Percentiles rank a stretch among this genome's conserved stretches.
Evolutionary conservation across 345 rosid species (phyloP).

Genomic region (Passiflora organensis): DNA sequence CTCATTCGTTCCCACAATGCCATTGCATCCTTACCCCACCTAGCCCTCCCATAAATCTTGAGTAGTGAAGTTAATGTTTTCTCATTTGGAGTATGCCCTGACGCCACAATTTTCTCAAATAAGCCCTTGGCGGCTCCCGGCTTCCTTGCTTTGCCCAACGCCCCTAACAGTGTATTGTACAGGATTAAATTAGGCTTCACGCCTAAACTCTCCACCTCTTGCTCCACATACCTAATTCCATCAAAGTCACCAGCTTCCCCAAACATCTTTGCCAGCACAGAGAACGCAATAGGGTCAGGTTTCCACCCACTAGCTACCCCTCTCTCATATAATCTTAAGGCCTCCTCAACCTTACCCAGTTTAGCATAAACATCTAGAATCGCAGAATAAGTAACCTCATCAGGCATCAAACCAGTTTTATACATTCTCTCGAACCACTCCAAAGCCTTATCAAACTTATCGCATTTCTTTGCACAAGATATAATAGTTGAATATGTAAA

Average conservation of each 20-base stretch:
- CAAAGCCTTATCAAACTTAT: constrained; percentile 64
- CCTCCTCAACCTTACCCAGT: constrained; percentile 80
- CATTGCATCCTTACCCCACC: constrained; percentile 85
- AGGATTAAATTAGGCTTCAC: constrained; percentile 82
- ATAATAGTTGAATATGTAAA: constrained; percentile 93
- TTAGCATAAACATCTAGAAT: constrained; percentile 78
- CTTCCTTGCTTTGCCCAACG: constrained; percentile 81
- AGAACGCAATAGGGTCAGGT: constrained; percentile 71
- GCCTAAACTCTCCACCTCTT: constrained; percentile 71
- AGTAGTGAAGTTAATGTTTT: constrained; percentile 71
- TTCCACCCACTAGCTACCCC: constrained; percentile 90
- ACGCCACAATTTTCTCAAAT: constrained; percentile 70
- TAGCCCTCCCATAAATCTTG: constrained; percentile 85
- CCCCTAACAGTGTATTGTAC: constrained; percentile 78
- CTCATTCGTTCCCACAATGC: constrained; percentile 75
- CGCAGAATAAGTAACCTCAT: constrained; percentile 86
- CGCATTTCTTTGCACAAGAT: constrained; percentile 76
- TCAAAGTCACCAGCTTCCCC: constrained; percentile 89
- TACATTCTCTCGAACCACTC: constrained; percentile 96
- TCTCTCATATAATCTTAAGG: constrained; percentile 81
- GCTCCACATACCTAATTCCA: constrained; percentile 85
- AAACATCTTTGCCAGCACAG: constrained; percentile 83
- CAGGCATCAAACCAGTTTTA: constrained; percentile 89
- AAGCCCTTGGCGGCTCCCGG: constrained; percentile 85
- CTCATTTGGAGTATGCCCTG: constrained; percentile 68